Conservation (phyloP, 139 green algal genomes). For the Micractinium sp. region DNA sequence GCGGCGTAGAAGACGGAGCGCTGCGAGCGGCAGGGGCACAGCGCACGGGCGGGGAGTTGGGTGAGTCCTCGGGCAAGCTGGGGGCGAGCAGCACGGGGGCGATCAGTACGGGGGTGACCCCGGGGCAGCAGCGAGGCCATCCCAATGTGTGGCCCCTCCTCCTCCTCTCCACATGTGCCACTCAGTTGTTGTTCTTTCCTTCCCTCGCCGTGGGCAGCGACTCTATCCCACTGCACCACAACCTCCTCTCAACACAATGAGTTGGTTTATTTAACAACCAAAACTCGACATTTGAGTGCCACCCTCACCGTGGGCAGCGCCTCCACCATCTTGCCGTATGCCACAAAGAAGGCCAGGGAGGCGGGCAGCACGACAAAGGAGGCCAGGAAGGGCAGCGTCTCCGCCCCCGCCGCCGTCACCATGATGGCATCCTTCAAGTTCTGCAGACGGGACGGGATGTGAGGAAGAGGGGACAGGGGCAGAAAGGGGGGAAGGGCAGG, state of each 20-base stretch:
- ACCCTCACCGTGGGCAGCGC: slow-evolving; percentile 52
- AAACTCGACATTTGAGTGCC: no score
- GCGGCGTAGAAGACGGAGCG: slow-evolving; percentile 74
- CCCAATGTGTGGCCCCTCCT: neutral
- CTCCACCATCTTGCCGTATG: slow-evolving; percentile 54
- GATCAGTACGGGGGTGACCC: neutral
- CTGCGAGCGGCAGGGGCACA: slow-evolving; percentile 19
- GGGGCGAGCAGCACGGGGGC: neutral
- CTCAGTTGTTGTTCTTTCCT: no score
- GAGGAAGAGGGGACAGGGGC: neutral
- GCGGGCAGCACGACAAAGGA: slow-evolving; percentile 80
- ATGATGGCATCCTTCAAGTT: slow-evolving; percentile 86
- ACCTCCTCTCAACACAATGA: neutral
- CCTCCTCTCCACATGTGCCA: neutral
- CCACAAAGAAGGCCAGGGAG: slow-evolving; percentile 79
- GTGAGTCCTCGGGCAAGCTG: no score
- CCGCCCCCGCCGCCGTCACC: slow-evolving; percentile 78
- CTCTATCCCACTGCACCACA: neutral
- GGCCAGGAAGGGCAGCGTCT: slow-evolving; percentile 85
- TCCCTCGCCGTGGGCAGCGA: no score
- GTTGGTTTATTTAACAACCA: no score
- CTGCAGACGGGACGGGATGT: no score
- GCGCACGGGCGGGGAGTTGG: neutral
- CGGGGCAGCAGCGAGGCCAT: neutral
- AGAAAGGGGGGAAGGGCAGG: neutral